Conservation (phyloP, 768 basidiomycete species). For the Pulveroboletus sp. region DNA sequence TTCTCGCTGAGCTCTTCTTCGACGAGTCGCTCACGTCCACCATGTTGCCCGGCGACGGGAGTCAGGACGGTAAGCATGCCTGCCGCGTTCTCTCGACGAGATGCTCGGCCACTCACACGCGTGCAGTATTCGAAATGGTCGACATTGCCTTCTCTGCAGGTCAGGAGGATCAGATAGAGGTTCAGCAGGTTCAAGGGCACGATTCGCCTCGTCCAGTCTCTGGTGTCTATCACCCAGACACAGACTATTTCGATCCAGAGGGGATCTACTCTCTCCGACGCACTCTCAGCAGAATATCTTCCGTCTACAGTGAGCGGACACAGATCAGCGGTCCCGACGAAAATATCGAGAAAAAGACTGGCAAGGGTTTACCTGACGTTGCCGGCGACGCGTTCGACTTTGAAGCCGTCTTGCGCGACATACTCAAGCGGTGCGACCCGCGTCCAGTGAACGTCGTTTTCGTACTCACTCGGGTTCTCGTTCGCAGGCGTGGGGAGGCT, state of each 20-base stretch:
- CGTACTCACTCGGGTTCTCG: not conserved
- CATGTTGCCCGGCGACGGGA: slow-evolving; percentile 6
- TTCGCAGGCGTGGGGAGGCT: slow-evolving; percentile 41
- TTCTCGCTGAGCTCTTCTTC: not conserved
- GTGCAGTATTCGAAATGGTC: slow-evolving; percentile 7
- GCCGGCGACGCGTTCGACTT: slow-evolving; percentile 30
- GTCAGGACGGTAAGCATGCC: not conserved
- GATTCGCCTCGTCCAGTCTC: slow-evolving; percentile 1
- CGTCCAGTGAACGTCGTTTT: not conserved
- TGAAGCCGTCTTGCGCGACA: slow-evolving; percentile 23
- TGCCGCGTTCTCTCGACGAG: not conserved
- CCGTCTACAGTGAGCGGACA: slow-evolving; percentile 4
- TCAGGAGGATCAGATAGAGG: not conserved
- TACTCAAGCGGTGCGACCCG: slow-evolving; percentile 19
- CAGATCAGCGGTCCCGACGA: not conserved
- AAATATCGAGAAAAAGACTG: not conserved
- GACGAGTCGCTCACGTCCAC: not conserved
- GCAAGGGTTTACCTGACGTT: not conserved
- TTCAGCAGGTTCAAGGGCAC: not conserved
- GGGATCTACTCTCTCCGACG: slow-evolving; percentile 35
- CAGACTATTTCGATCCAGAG: slow-evolving; percentile 51
- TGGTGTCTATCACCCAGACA: slow-evolving; percentile 32
- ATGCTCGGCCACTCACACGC: slow-evolving; percentile 6
- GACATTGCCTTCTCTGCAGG: not conserved
- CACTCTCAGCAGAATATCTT: slow-evolving; percentile 14